Evolutionary conservation across 139 green algal genomes (phyloP).

Genomic region (Volvox africanus): DNA sequence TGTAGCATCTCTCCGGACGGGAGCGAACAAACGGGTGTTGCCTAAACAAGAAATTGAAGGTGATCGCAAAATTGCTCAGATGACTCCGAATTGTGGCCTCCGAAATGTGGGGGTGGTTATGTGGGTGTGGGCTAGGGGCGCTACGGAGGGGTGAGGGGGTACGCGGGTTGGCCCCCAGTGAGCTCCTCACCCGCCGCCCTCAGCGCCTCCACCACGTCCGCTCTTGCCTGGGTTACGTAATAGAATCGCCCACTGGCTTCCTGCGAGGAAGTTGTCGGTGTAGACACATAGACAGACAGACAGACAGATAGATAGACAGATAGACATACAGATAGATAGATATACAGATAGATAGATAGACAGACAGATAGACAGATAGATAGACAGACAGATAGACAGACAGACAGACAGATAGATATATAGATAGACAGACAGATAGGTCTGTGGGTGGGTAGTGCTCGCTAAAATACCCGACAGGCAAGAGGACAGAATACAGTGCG

Average conservation of each 20-base stretch:
- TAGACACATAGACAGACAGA: background rate
- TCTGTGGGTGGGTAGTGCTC: too few relatives aligned
- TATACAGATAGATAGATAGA: too few relatives aligned
- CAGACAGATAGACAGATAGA: background rate
- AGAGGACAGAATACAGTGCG: too few relatives aligned
- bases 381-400: background rate
- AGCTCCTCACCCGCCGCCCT: constrained; percentile 34
- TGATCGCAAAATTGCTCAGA: too few relatives aligned
- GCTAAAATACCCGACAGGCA: too few relatives aligned
- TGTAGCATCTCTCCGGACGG: too few relatives aligned
- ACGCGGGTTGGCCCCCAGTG: too few relatives aligned
- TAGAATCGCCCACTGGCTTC: constrained; percentile 88
- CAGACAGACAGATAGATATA: background rate
- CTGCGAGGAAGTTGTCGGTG: constrained; percentile 17
- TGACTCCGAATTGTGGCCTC: too few relatives aligned
- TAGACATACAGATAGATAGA: too few relatives aligned
- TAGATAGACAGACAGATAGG: background rate
- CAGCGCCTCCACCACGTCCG: constrained; percentile 68
- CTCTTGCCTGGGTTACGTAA: constrained; percentile 91
- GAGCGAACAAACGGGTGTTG: too few relatives aligned
- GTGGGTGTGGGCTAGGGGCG: background rate
- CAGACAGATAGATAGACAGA: background rate
- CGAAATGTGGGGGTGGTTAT: background rate
- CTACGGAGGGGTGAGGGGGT: too few relatives aligned
- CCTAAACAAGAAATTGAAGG: too few relatives aligned